These are phyloP conservation scores for Pythium brachiatum DNA, from an alignment of 352 stramenopile species.

Conservation along the genomic window DNA sequence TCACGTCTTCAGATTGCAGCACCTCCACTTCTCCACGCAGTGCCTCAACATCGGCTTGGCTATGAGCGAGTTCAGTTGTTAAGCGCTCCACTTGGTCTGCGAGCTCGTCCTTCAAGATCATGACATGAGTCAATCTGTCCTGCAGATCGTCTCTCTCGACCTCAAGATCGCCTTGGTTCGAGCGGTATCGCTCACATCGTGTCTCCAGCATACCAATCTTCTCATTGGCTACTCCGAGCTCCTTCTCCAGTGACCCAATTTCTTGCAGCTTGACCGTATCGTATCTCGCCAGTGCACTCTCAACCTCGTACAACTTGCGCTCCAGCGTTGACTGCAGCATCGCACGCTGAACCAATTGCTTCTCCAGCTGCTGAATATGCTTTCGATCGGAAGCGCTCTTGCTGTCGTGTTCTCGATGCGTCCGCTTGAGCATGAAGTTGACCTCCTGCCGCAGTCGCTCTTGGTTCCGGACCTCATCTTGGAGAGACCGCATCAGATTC, in stretches of 20 bases:
- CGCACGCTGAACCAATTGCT: conserved; percentile 65
- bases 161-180: conserved; percentile 28
- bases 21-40: conserved; percentile 63
- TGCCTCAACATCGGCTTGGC: conserved; percentile 50
- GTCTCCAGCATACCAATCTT: conserved; percentile 34
- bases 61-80: conserved; percentile 19
- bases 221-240: conserved; percentile 29
- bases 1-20: conserved; percentile 62
- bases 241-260: conserved; percentile 31
- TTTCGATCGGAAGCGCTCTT: conserved; percentile 56
- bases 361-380: conserved; percentile 70
- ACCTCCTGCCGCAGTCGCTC: conserved; percentile 57
- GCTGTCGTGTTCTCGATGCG: conserved; percentile 70
- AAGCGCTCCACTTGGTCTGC: conserved; percentile 49
- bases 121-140: conserved; percentile 34
- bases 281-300: conserved; percentile 50
- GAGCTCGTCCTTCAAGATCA: conserved; percentile 50
- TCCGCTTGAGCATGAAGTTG: conserved; percentile 68
- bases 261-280: conserved; percentile 48
- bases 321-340: conserved; percentile 63
- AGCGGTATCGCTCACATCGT: conserved; percentile 37
- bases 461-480: conserved; percentile 67
- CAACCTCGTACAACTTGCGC: conserved; percentile 72
- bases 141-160: conserved; percentile 37
- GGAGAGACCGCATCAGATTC: conserved; percentile 41